Evolutionary conservation across 805 yeast genomes (phyloP).

Genomic region (Spathaspora arborariae): DNA sequence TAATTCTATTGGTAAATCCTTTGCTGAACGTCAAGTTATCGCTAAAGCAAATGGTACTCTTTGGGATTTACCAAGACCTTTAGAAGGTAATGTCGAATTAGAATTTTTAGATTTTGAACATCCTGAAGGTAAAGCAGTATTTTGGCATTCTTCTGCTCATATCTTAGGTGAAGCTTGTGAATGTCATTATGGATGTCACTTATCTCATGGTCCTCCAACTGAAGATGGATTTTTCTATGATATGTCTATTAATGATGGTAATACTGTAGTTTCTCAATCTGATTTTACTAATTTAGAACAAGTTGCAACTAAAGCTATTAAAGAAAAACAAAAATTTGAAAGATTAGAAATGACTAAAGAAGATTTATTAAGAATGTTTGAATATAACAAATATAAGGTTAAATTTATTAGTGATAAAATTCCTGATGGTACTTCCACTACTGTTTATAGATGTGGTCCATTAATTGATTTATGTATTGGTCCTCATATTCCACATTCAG

Average conservation of each 20-base stretch:
- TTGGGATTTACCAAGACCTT: constrained; percentile 95
- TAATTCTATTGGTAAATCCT: constrained; percentile 75
- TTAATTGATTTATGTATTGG: constrained; percentile 96
- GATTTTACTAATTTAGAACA: constrained; percentile 84
- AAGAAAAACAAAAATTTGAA: constrained; percentile 93
- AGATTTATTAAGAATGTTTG: constrained; percentile 86
- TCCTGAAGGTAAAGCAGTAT: constrained; percentile 92
- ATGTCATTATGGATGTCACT: constrained; percentile 91
- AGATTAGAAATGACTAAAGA: constrained; percentile 91
- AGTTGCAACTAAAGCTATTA: constrained; percentile 84
- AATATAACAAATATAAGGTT: constrained; percentile 93
- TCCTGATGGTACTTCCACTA: constrained; percentile 93
- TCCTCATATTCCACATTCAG: constrained; percentile 97
- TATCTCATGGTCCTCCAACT: constrained; percentile 89
- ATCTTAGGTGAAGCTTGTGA: constrained; percentile 98
- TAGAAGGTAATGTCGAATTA: constrained; percentile 65
- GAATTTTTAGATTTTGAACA: constrained; percentile 88
- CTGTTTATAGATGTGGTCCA: constrained; percentile 97
- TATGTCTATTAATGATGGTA: constrained; percentile 77
- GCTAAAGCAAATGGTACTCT: constrained; percentile 85
- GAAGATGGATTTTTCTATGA: constrained; percentile 97
- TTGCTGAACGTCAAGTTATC: constrained; percentile 84
- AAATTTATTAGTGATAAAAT: constrained; percentile 80
- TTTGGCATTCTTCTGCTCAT: constrained; percentile 99
- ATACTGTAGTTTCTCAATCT: constrained; percentile 64